A percentile compares a stretch with the other conserved stretches of the same genome.
These are phyloP conservation scores for Beta vulgaris DNA, from an alignment of 148 eudicot species.

Conservation along the genomic window DNA sequence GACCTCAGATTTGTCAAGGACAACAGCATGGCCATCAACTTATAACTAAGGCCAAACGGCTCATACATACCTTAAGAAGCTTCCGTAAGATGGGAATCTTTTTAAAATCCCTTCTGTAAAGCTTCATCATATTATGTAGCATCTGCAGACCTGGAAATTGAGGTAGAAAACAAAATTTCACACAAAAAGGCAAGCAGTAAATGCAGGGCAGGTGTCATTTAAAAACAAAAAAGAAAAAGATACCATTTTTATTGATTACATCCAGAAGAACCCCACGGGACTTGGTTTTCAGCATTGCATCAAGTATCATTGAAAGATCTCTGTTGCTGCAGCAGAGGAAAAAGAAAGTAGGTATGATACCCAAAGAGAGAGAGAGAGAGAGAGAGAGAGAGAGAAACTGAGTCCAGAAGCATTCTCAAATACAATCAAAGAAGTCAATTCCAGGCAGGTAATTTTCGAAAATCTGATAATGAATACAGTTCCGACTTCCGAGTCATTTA, in stretches of 20 bases:
- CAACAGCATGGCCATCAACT: neutral
- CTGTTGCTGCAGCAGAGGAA: slow-evolving; percentile 61
- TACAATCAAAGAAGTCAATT: neutral
- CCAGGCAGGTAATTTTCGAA: neutral
- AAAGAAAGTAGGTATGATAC: neutral
- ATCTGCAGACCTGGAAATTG: slow-evolving; percentile 75
- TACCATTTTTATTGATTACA: slow-evolving; percentile 88
- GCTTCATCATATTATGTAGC: slow-evolving; percentile 92
- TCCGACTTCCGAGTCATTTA: neutral
- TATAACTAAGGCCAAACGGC: neutral
- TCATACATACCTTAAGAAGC: slow-evolving; percentile 74
- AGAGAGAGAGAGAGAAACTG: slow-evolving; percentile 1
- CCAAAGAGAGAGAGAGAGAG: neutral
- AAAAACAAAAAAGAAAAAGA: neutral
- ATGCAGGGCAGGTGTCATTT: neutral
- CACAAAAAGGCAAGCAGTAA: slow-evolving; percentile 1
- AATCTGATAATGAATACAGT: neutral
- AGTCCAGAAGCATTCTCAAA: neutral
- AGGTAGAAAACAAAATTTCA: slow-evolving; percentile 8
- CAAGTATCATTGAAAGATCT: slow-evolving; percentile 96
- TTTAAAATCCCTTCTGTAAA: slow-evolving; percentile 62
- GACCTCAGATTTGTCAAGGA: neutral
- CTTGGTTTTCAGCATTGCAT: slow-evolving; percentile 82
- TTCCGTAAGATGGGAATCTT: slow-evolving; percentile 89
- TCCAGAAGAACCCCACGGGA: slow-evolving; percentile 80